These are phyloP conservation scores for Smittium mucronatum DNA, from an alignment of 371 early-diverging fungal species.

Conservation along the genomic window DNA sequence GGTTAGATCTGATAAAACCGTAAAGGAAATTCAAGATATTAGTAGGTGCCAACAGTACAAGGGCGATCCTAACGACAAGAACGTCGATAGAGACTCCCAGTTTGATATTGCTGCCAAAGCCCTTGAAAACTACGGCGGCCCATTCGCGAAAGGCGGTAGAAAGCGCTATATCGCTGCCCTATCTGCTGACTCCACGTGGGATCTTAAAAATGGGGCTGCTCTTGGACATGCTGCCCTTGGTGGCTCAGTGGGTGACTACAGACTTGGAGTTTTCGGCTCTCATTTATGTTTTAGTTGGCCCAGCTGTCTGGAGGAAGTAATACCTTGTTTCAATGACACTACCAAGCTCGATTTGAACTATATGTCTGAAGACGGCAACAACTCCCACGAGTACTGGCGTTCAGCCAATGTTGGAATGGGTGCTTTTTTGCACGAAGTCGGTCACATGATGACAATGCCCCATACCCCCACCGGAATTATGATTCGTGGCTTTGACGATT, in stretches of 20 bases:
- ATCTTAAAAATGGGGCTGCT: constrained; percentile 32
- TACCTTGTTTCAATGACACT: constrained; percentile 37
- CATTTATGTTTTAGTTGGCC: constrained; percentile 54
- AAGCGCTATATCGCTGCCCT: constrained; percentile 39
- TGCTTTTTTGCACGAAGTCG: constrained; percentile 57
- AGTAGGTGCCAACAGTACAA: constrained; percentile 45
- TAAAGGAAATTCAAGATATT: constrained; percentile 43
- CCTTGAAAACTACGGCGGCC: constrained; percentile 31
- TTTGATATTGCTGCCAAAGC: constrained; percentile 38
- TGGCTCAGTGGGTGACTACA: constrained; percentile 37
- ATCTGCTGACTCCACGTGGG: constrained; percentile 46
- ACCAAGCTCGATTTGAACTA: constrained; percentile 41
- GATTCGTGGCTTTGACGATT: constrained; percentile 51
- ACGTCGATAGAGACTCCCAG: constrained; percentile 29
- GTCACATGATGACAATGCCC: constrained; percentile 42
- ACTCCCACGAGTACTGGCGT: constrained; percentile 42
- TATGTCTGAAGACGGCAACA: constrained; percentile 45
- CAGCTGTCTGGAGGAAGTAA: constrained; percentile 42
- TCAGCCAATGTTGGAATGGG: constrained; percentile 54
- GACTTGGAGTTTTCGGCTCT: constrained; percentile 53
- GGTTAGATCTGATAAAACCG: constrained; percentile 35
- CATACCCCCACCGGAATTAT: constrained; percentile 52
- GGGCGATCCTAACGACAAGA: constrained; percentile 25
- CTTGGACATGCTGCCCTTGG: constrained; percentile 55
- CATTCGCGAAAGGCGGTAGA: constrained; percentile 24